Conservation (phyloP, 78 protist species). For the Tieghemostelium lacteum region DNA sequence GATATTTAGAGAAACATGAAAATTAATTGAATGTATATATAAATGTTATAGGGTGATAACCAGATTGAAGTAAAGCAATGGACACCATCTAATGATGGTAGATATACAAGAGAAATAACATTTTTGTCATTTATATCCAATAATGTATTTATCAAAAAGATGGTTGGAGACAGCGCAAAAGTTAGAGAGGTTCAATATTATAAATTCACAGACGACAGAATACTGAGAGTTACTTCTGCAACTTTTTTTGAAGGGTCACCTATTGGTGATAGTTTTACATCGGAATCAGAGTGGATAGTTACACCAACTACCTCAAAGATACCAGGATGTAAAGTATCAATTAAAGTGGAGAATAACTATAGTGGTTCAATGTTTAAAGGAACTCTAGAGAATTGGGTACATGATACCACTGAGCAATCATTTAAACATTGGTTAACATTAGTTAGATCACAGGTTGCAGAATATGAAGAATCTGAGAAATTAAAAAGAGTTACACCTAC, state of each 20-base stretch:
- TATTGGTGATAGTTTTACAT: constrained; percentile 49
- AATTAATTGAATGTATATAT: neutral
- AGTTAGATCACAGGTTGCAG: constrained; percentile 66
- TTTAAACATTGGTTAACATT: constrained; percentile 55
- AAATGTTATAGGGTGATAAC: constrained; percentile 49
- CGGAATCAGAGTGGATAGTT: constrained; percentile 66
- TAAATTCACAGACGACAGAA: constrained; percentile 32
- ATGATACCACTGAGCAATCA: constrained; percentile 59
- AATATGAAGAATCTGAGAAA: constrained; percentile 60
- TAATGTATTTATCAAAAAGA: constrained; percentile 22
- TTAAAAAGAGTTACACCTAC: constrained; percentile 61
- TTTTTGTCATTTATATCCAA: constrained; percentile 59
- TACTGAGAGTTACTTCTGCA: constrained; percentile 41
- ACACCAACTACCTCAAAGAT: constrained; percentile 18
- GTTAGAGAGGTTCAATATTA: constrained; percentile 76
- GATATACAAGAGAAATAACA: constrained; percentile 50
- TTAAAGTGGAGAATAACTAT: constrained; percentile 61
- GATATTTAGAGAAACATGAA: too few species aligned
- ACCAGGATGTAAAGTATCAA: constrained; percentile 63
- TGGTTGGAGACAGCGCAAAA: constrained; percentile 69
- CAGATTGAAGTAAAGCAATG: constrained; percentile 59
- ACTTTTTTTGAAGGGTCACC: constrained; percentile 69
- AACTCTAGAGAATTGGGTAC: constrained; percentile 63
- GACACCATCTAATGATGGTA: constrained; percentile 47
- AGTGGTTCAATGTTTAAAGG: constrained; percentile 52